Conservation (phyloP, 805 yeast genomes). For the Scheffersomyces lignosus region DNA sequence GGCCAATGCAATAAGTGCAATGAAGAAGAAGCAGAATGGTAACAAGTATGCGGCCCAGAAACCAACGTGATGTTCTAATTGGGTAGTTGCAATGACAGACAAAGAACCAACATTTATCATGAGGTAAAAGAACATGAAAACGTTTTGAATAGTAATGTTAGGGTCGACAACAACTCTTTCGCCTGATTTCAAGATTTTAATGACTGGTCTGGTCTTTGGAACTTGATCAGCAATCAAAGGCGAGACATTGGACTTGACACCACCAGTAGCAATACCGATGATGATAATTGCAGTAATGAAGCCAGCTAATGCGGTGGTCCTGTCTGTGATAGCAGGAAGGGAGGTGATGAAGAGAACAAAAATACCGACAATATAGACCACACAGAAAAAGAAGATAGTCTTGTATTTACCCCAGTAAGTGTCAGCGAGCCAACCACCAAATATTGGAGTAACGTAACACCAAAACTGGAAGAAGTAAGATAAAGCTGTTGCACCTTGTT, state of each 20-base stretch:
- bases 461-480: constrained; percentile 76
- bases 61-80: constrained; percentile 63
- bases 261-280: constrained; percentile 77
- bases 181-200: constrained; percentile 36
- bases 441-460: constrained; percentile 76
- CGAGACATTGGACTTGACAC: constrained; percentile 73
- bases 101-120: constrained; percentile 74
- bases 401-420: constrained; percentile 69
- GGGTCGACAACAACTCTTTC: constrained; percentile 53
- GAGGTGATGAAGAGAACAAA: constrained; percentile 68
- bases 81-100: constrained; percentile 74
- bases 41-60: constrained; percentile 74
- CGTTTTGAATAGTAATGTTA: constrained; percentile 65
- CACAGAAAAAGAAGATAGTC: constrained; percentile 61
- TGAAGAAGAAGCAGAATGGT: constrained; percentile 60
- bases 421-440: constrained; percentile 75
- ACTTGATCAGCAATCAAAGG: constrained; percentile 64
- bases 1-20: constrained; percentile 50
- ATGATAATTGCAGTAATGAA: constrained; percentile 53
- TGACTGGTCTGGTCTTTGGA: constrained; percentile 37
- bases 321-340: constrained; percentile 54
- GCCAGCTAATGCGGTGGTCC: constrained; percentile 60
- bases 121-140: constrained; percentile 73
- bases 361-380: constrained; percentile 59
- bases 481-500: constrained; percentile 66